A percentile compares a stretch with the other conserved stretches of the same genome.
These are phyloP conservation scores for Boletus tylopilopsis DNA, from an alignment of 768 basidiomycete species.

Conservation along the genomic window DNA sequence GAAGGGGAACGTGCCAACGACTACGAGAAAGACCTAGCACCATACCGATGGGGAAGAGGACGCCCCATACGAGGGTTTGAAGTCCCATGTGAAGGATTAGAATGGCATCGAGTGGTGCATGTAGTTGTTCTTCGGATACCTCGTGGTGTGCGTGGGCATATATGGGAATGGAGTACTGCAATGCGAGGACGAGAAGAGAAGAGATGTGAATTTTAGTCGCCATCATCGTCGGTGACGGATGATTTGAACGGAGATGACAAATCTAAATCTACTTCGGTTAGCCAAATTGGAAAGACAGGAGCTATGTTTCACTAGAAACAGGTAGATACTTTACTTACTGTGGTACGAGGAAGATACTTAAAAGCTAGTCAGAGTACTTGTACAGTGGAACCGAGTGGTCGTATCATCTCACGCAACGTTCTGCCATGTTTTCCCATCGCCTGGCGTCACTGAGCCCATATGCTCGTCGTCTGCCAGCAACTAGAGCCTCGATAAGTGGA, in stretches of 20 bases:
- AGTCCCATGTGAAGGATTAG: slow-evolving; percentile 82
- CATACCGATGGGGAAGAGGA: slow-evolving; percentile 85
- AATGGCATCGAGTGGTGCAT: slow-evolving; percentile 68
- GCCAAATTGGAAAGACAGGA: not conserved
- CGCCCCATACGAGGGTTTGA: slow-evolving; percentile 78
- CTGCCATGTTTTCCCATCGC: slow-evolving; percentile 7
- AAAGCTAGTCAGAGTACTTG: too few species aligned
- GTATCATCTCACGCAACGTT: too few species aligned
- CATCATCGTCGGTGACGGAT: not conserved
- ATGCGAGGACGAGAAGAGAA: slow-evolving; percentile 8
- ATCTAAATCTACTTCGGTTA: not conserved
- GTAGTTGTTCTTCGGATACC: slow-evolving; percentile 57
- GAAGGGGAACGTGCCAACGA: slow-evolving; percentile 88
- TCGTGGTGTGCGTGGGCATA: slow-evolving; percentile 59
- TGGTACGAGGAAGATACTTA: too few species aligned
- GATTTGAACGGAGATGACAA: not conserved
- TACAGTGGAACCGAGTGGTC: too few species aligned
- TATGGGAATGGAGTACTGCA: slow-evolving; percentile 5
- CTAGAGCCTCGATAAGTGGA: slow-evolving; percentile 16
- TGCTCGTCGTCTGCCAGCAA: slow-evolving; percentile 2
- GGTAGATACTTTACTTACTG: too few species aligned
- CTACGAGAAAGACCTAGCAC: slow-evolving; percentile 72
- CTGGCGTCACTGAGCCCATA: not conserved
- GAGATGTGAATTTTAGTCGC: not conserved
- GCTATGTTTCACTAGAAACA: too few species aligned